Evolutionary conservation across 176 grass and related monocot species (phyloP), one percentile per base, ranked within the genome.

Genomic region (Oryza australiensis): DNA sequence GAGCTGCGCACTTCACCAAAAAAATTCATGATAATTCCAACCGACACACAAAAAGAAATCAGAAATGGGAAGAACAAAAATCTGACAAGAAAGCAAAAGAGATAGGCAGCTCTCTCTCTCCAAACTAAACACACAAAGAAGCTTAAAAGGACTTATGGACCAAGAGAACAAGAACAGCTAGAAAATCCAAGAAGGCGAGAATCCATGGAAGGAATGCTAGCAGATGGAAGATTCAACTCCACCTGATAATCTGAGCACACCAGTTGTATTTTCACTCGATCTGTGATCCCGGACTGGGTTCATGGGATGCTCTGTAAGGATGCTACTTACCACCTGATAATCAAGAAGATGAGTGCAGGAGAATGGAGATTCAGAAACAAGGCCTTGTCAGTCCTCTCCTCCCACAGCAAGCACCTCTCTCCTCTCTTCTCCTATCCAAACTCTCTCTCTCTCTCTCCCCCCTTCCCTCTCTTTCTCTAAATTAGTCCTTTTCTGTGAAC

Each of bases 331-430:
- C 29, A 59, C 79, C 65, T 77, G 55, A 65, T 4, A 72, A 35
- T 33, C 40, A 68, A 38, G 37, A 48, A 49, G 63, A 80, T 16
- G 46, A 86, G 63, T 23, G 18, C 3, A 41, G 37, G 49, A 62
- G 37, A 82, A 76, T 87, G 37, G 49, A 62, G 37, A 82, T 82
- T 87, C 37, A 37, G 78, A 82, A 74, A 14, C 27, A 70, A 43
- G 24, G 2, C 66, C 62, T 20, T 33, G 7, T 75, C 9, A 43
- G 34, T 26, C 66, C 40, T 66, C 77, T 37, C 35, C 38, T 67
- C 70, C 26, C 24, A 20, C 49, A 73, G 12, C 24, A 9, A 26
- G 7, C 35, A 35, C 69, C 10, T 0, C 26, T 62, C 68, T 71
- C 24, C 66, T 33, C 63, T 45, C 73, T 29, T 7, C 9, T 16